Evolutionary conservation across 208 protist species (phyloP).

Genomic region (Lotmaria passim): DNA sequence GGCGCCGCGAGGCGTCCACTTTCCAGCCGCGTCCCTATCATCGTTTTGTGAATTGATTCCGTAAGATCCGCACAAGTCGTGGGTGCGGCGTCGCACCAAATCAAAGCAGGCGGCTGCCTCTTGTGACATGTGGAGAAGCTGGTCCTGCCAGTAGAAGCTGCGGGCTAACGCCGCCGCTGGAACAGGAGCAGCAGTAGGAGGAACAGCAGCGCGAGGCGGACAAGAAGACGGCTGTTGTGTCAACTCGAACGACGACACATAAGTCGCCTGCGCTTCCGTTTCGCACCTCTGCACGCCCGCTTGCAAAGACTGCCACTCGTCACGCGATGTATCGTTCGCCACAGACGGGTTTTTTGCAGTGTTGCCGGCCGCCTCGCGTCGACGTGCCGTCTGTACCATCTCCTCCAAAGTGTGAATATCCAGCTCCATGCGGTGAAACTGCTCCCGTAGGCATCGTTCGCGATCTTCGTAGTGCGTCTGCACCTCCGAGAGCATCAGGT

Average conservation of each 20-base stretch:
- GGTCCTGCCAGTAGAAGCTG: conserved; percentile 19
- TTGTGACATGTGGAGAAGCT: conserved; percentile 5
- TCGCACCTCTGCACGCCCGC: not conserved
- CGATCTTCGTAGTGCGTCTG: not conserved
- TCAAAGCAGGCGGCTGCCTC: conserved; percentile 9
- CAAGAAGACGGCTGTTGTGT: not conserved
- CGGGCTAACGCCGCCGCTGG: not conserved
- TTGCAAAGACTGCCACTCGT: not conserved
- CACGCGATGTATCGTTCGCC: not conserved
- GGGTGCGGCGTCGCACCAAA: conserved; percentile 10
- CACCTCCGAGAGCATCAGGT: not conserved
- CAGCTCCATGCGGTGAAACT: conserved; percentile 4
- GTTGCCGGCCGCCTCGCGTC: conserved; percentile 3
- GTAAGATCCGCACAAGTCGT: not conserved
- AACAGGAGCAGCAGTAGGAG: not conserved
- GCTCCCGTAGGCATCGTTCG: conserved; percentile 11
- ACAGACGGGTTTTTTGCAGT: not conserved
- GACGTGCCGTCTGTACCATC: conserved; percentile 28
- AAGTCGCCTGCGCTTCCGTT: not conserved
- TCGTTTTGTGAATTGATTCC: not conserved
- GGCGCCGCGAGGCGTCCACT: not conserved
- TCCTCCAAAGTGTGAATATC: conserved; percentile 21
- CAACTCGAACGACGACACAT: not conserved
- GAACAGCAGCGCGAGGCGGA: not conserved
- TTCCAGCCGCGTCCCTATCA: not conserved